Percentiles rank a stretch among this genome's conserved stretches.
These are phyloP conservation scores for Gnaphalium uliginosum DNA, from an alignment of 129 eudicot species.

Conservation along the genomic window DNA sequence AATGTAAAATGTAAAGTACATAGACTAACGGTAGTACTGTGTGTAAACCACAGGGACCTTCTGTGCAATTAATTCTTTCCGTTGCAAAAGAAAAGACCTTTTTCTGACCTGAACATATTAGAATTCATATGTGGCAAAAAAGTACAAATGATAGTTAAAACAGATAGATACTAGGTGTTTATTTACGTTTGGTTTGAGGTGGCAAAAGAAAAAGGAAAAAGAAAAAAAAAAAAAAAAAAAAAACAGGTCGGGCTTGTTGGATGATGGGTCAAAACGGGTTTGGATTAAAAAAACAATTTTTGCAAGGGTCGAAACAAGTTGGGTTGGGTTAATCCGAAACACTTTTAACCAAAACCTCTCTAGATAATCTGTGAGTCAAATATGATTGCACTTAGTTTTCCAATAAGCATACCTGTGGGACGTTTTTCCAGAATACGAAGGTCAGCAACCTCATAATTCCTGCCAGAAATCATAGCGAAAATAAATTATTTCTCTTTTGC, in stretches of 20 bases:
- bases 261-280: background rate
- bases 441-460: constrained; percentile 60
- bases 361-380: background rate
- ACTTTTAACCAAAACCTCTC: background rate
- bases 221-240: too few species aligned
- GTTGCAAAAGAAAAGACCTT: too few species aligned
- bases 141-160: too few species aligned
- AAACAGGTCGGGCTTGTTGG: background rate
- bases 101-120: too few species aligned
- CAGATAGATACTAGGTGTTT: background rate
- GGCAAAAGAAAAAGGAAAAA: background rate
- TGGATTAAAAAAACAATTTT: too few species aligned
- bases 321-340: background rate
- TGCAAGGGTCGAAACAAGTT: background rate
- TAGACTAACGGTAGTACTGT: too few species aligned
- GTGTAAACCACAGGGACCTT: too few species aligned
- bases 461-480: constrained; percentile 28
- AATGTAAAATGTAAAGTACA: too few species aligned
- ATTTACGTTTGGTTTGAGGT: background rate
- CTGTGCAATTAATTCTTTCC: too few species aligned
- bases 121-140: too few species aligned
- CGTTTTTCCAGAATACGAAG: constrained; percentile 74
- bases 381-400: background rate
- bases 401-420: constrained; percentile 67
- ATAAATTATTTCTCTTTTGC: constrained; percentile 2